Evolutionary conservation across 768 basidiomycete species (phyloP).

Genomic region (Cystofilobasidium capitatum): DNA sequence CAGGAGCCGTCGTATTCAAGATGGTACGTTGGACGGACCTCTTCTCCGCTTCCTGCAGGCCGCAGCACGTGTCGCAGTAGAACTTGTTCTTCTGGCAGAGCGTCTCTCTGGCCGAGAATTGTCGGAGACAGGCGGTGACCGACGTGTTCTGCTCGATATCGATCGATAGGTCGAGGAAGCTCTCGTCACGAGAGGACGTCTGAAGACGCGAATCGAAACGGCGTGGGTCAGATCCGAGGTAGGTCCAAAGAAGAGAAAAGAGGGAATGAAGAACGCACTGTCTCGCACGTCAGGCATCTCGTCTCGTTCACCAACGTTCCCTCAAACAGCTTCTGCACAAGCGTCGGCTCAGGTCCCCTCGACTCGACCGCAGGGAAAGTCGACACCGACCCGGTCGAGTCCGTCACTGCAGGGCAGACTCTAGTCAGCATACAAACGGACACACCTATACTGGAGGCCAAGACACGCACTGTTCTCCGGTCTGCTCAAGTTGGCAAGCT

Average conservation of each 20-base stretch:
- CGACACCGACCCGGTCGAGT: neutral
- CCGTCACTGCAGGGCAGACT: neutral
- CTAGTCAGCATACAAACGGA: neutral
- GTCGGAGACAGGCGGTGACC: slow-evolving; percentile 86
- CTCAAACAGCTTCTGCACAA: slow-evolving; percentile 87
- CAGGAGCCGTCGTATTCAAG: neutral
- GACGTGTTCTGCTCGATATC: slow-evolving; percentile 98
- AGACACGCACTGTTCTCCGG: slow-evolving; percentile 10
- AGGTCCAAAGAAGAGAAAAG: neutral
- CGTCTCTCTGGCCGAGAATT: slow-evolving; percentile 98
- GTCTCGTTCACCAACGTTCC: slow-evolving; percentile 94
- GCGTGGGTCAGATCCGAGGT: neutral
- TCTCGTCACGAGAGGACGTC: slow-evolving; percentile 88
- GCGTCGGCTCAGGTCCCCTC: slow-evolving; percentile 44
- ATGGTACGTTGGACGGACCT: slow-evolving; percentile 48
- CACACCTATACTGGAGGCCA: no score
- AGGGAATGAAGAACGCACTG: slow-evolving; percentile 47
- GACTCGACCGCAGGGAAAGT: neutral
- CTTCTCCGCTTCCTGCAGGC: slow-evolving; percentile 95
- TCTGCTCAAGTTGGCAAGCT: slow-evolving; percentile 10
- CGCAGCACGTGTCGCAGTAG: slow-evolving; percentile 94
- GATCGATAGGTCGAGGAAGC: slow-evolving; percentile 95
- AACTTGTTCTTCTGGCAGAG: slow-evolving; percentile 97
- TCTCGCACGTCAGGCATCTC: slow-evolving; percentile 94
- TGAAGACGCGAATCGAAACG: slow-evolving; percentile 34